Evolutionary conservation across 169 alveolate genomes (phyloP).

Genomic region (Eimeria necatrix): DNA sequence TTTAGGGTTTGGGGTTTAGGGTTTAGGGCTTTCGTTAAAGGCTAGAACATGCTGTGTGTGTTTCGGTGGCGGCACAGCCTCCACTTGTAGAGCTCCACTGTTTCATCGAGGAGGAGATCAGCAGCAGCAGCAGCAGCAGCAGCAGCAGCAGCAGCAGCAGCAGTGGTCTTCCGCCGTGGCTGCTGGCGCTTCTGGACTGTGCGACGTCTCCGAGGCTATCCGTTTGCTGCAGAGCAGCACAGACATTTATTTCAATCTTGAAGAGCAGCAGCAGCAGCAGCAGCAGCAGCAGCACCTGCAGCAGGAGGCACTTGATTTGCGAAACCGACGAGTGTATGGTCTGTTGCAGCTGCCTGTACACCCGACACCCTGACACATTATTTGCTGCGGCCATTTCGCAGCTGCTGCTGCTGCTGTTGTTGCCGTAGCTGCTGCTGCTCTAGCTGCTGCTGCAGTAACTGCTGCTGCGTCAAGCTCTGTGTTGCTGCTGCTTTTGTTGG

Average conservation of each 20-base stretch:
- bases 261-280: constrained; percentile 60
- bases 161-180: constrained; percentile 61
- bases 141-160: constrained; percentile 32
- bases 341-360: constrained; percentile 22
- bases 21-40: neutral
- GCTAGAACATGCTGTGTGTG: neutral
- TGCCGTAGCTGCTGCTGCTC: constrained; percentile 23
- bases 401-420: neutral
- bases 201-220: constrained; percentile 25
- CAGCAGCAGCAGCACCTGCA: constrained; percentile 32
- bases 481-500: constrained; percentile 40
- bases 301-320: constrained; percentile 41
- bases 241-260: constrained; percentile 8
- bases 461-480: neutral
- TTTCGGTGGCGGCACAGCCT: neutral
- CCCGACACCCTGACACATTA: neutral
- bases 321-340: constrained; percentile 40
- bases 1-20: constrained; percentile 37
- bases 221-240: constrained; percentile 66
- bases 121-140: neutral
- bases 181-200: constrained; percentile 66
- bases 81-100: constrained; percentile 46
- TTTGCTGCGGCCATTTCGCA: neutral
- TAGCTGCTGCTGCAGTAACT: neutral
- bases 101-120: neutral